Conservation (phyloP, 441 rosid species). For the Populus hybrid region DNA sequence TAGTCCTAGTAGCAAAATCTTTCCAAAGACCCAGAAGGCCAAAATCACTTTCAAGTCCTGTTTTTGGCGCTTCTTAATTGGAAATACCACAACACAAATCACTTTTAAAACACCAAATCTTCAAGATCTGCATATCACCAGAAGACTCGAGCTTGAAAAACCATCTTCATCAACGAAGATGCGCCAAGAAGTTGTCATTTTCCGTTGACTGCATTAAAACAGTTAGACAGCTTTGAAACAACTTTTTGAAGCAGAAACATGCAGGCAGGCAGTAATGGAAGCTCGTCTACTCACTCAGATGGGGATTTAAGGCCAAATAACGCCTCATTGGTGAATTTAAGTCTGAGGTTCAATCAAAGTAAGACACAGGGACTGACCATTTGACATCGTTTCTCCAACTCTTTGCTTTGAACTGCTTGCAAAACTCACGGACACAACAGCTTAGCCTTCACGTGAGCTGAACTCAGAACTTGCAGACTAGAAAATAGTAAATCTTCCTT, state of each 20-base stretch:
- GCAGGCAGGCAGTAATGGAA: background rate
- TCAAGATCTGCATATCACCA: conserved; percentile 7
- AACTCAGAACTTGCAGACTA: conserved; percentile 39
- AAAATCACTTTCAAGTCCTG: background rate
- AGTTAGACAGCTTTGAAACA: background rate
- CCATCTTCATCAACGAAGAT: conserved; percentile 4
- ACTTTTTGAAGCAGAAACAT: background rate
- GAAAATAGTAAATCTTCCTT: conserved; percentile 22
- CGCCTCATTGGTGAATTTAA: background rate
- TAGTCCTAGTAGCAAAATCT: background rate
- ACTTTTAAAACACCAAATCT: conserved; percentile 13
- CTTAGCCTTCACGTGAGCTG: conserved; percentile 53
- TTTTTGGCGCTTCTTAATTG: conserved; percentile 9
- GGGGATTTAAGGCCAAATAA: conserved; percentile 9
- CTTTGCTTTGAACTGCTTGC: conserved; percentile 23
- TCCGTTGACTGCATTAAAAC: background rate
- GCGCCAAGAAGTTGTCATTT: conserved; percentile 10
- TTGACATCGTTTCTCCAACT: conserved; percentile 41
- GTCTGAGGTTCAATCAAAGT: conserved; percentile 11
- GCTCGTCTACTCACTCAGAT: conserved; percentile 10
- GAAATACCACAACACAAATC: conserved; percentile 1
- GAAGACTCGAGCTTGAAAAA: conserved; percentile 2
- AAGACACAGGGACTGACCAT: background rate
- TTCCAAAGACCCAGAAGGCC: background rate
- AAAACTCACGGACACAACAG: conserved; percentile 53